Evolutionary conservation across 1,284 basidiomycete genomes (phyloP), one percentile per base, ranked within the genome.

Genomic region (Xanthoconium separans): DNA sequence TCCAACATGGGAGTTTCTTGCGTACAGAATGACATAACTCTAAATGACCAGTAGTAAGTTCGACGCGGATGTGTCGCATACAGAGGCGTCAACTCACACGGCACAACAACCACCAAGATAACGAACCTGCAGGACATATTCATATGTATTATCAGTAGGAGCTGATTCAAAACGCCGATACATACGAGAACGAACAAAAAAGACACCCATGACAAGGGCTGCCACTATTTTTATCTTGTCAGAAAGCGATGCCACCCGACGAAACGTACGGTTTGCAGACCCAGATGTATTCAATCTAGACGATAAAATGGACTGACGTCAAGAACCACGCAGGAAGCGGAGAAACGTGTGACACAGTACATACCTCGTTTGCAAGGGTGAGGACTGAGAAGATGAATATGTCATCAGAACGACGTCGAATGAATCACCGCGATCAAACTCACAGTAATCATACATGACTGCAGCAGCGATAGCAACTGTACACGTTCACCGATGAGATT

Each of bases 281-380:
- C 57, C 57, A 59, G 44, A 58, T 13, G n/a, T 55, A 44, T 36
- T 59, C 36, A 22, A 58, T 30, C 57, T 55, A 7, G 6, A 20
- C 22, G 16, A 9, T 11, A 5, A 11, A n/a, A 11, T 13, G 6
- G 20, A 9, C 4, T 13, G 8, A 20, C 18, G 6, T 11, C 20
- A 8, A 3, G 36, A 37, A 22, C 11, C 11, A 27, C 27, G 27
- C 11, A 40, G 20, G 20, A 40, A 10, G 18, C 34, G 22, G 22
- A 22, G 22, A 22, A 22, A 36, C 31, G 13, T 31, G 30, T 0
- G 6, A 40, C 16, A 11, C 16, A 8, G 24, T 24, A 24, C 27
- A 13, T 37, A 58, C 56, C 46, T 57, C 56, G 24, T 10, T 30
- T 2, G 56, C 2, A 34, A 57, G 29, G 8, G 44, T 54, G 30